Conservation (phyloP, 2,329 filamentous ascomycete species). For the Epichloe gansuensis region DNA sequence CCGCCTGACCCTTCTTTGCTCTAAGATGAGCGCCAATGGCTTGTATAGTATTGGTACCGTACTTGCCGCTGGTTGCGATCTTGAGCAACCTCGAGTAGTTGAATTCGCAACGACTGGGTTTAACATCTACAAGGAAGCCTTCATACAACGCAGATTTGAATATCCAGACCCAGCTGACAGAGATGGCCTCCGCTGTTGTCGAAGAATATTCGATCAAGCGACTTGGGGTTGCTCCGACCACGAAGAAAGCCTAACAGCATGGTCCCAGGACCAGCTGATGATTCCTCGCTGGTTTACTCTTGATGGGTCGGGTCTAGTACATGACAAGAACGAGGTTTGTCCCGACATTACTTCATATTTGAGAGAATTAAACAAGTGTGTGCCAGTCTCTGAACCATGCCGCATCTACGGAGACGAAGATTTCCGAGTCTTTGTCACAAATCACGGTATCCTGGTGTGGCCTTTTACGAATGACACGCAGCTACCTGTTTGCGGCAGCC, state of each 20-base stretch:
- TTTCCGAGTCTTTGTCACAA: background rate
- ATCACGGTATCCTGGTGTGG: background rate
- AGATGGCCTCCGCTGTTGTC: background rate
- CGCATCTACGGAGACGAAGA: conserved; percentile 2
- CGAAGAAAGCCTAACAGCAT: background rate
- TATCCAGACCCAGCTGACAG: background rate
- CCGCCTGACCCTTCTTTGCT: background rate
- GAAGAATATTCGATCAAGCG: background rate
- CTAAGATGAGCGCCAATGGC: conserved; percentile 2
- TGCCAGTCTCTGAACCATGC: background rate
- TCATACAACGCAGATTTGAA: conserved; percentile 1
- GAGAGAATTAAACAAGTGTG: background rate
- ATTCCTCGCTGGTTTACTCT: background rate
- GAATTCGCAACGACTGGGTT: conserved; percentile 3
- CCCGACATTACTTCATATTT: background rate
- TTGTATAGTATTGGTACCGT: conserved; percentile 3
- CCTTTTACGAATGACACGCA: background rate
- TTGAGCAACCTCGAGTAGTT: background rate
- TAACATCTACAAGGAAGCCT: conserved; percentile 3
- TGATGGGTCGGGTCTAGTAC: background rate
- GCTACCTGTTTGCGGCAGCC: background rate
- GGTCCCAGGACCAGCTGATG: background rate
- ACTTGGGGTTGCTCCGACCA: background rate
- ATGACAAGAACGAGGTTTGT: background rate
- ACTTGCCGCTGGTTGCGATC: background rate